phyloP scores from a whole-genome alignment of 805 yeast species.

The Cyberlindnera subsufficiens region DNA sequence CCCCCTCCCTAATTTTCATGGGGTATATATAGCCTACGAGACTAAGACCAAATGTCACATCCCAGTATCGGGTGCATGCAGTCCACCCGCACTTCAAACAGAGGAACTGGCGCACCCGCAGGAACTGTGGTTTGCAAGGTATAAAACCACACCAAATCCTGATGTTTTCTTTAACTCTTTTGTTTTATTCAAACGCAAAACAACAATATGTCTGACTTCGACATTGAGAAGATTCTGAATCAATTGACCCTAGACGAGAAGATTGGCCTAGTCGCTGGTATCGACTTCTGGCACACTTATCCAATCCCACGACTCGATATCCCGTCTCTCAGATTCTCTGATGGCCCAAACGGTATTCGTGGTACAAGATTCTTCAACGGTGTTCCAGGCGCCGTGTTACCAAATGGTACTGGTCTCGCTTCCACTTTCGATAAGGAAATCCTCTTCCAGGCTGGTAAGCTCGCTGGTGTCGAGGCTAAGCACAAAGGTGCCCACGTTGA shows the following conservation, averaged over 20 bases:
- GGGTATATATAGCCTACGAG: no score
- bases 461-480: slow-evolving; percentile 50
- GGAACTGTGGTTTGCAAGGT: no score
- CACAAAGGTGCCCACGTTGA: slow-evolving; percentile 47
- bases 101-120: no score
- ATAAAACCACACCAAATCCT: no score
- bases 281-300: slow-evolving; percentile 47
- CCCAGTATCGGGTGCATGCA: no score
- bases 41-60: no score
- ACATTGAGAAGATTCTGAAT: slow-evolving; percentile 21
- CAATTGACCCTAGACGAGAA: slow-evolving; percentile 25
- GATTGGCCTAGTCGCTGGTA: slow-evolving; percentile 31
- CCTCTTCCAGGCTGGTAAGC: slow-evolving; percentile 40
- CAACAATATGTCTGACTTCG: slow-evolving; percentile 8
- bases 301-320: slow-evolving; percentile 34
- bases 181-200: no score
- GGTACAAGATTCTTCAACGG: slow-evolving; percentile 50
- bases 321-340: slow-evolving; percentile 43
- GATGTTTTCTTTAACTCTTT: no score
- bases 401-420: slow-evolving; percentile 53
- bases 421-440: slow-evolving; percentile 49
- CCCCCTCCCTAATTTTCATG: no score
- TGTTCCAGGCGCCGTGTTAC: slow-evolving; percentile 51
- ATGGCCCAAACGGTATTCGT: slow-evolving; percentile 63
- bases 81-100: no score